A percentile compares a stretch with the other conserved stretches of the same genome.
Conservation (phyloP, 805 yeast genomes). For the Isabelozyma rhagii region DNA sequence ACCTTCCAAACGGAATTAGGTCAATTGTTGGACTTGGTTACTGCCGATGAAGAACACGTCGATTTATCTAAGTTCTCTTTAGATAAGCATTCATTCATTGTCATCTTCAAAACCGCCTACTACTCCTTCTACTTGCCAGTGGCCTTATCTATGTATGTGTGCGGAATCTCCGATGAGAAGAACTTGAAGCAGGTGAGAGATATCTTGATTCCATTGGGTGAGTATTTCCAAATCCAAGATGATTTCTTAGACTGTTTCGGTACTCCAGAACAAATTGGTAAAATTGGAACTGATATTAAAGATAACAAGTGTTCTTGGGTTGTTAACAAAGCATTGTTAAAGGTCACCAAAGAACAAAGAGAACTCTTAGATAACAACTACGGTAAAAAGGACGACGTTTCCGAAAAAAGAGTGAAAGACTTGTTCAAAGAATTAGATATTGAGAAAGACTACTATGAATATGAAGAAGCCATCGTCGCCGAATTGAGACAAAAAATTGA, state of each 20-base stretch:
- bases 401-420: constrained; percentile 68
- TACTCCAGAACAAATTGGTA: constrained; percentile 95
- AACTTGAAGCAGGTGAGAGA: constrained; percentile 88
- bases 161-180: constrained; percentile 66
- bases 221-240: constrained; percentile 98
- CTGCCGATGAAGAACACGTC: constrained; percentile 95
- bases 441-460: constrained; percentile 66
- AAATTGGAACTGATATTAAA: constrained; percentile 96
- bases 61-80: constrained; percentile 85
- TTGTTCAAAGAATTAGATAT: constrained; percentile 74
- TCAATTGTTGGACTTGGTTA: constrained; percentile 89
- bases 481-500: constrained; percentile 64
- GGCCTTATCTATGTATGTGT: constrained; percentile 91
- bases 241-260: constrained; percentile 97
- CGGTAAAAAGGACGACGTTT: constrained; percentile 72
- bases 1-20: constrained; percentile 98
- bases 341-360: constrained; percentile 80
- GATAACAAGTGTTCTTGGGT: constrained; percentile 99
- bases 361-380: constrained; percentile 79
- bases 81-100: constrained; percentile 90
- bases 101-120: constrained; percentile 94
- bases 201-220: constrained; percentile 91
- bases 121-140: constrained; percentile 97
- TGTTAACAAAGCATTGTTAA: constrained; percentile 83
- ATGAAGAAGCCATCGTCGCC: constrained; percentile 75